phyloP scores from a whole-genome alignment of 306 rosid genomes.

The Citrullus colocynthis region DNA sequence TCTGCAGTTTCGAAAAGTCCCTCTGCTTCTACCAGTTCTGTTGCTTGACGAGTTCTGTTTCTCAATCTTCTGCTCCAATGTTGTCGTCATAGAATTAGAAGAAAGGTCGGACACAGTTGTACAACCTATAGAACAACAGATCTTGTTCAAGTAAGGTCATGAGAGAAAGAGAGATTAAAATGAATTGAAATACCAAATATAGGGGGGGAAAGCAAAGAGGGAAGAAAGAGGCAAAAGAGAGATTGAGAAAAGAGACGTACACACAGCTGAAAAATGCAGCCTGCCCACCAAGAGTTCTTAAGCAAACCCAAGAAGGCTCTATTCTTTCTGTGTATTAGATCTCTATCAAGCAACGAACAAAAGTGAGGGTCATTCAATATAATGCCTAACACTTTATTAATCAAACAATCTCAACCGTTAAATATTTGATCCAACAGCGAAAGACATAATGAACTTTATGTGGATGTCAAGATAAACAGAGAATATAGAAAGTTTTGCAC shows the following conservation, averaged over 20 bases:
- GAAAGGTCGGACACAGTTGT: neutral
- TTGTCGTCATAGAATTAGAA: neutral
- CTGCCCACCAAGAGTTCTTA: neutral
- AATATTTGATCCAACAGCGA: constrained; percentile 3
- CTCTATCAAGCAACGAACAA: constrained; percentile 7
- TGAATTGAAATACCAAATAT: neutral
- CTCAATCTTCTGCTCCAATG: constrained; percentile 6
- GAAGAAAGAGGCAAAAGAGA: neutral
- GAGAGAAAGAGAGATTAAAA: neutral
- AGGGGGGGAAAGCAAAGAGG: neutral
- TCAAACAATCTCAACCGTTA: constrained; percentile 1
- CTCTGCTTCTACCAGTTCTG: constrained; percentile 12
- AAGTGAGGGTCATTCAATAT: constrained; percentile 8
- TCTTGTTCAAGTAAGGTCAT: too few species aligned
- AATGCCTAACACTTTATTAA: neutral
- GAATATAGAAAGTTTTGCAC: constrained; percentile 1
- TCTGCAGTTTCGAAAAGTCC: constrained; percentile 5
- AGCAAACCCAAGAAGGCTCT: constrained; percentile 6
- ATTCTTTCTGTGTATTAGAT: neutral
- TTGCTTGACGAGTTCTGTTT: constrained; percentile 17
- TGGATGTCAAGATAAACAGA: constrained; percentile 5
- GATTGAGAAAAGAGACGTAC: constrained; percentile 5
- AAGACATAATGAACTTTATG: neutral
- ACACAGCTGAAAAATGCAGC: constrained; percentile 15
- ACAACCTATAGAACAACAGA: too few species aligned